Conservation (phyloP, 1,139 yeast genomes). For the Oligophagozyma castellii region DNA sequence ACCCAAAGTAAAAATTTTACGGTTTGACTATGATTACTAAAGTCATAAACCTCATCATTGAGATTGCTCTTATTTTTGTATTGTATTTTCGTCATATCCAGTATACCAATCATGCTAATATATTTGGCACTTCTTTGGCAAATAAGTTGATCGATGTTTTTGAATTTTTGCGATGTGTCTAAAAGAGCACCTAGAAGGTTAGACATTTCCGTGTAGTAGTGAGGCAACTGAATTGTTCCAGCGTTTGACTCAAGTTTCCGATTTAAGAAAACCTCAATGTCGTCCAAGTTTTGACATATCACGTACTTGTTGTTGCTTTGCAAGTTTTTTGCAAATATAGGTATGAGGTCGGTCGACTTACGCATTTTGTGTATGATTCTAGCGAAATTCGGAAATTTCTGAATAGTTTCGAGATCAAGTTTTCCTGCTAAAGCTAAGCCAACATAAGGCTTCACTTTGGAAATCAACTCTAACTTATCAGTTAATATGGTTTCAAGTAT, state of each 20-base stretch:
- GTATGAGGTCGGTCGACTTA: constrained; percentile 14
- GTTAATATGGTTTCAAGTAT: constrained; percentile 66
- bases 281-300: constrained; percentile 64
- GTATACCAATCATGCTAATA: constrained; percentile 63
- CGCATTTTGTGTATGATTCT: constrained; percentile 15
- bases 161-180: constrained; percentile 46
- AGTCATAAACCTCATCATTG: constrained; percentile 43
- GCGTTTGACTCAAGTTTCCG: constrained; percentile 17
- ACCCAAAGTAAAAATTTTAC: constrained; percentile 51
- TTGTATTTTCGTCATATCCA: constrained; percentile 53
- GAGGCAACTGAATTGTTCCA: no score
- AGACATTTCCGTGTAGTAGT: constrained; percentile 14
- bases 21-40: constrained; percentile 49
- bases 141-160: constrained; percentile 35
- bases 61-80: constrained; percentile 33
- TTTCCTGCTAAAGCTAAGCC: constrained; percentile 18
- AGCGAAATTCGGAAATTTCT: constrained; percentile 32
- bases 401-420: constrained; percentile 15
- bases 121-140: constrained; percentile 52
- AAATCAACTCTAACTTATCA: constrained; percentile 35
- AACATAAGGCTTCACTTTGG: constrained; percentile 22
- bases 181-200: constrained; percentile 42
- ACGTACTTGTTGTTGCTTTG: constrained; percentile 48
- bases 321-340: constrained; percentile 19
- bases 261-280: constrained; percentile 40